Evolutionary conservation across 306 rosid species (phyloP), one percentile per base, ranked within the genome.

Genomic region (Quercus dentata): DNA sequence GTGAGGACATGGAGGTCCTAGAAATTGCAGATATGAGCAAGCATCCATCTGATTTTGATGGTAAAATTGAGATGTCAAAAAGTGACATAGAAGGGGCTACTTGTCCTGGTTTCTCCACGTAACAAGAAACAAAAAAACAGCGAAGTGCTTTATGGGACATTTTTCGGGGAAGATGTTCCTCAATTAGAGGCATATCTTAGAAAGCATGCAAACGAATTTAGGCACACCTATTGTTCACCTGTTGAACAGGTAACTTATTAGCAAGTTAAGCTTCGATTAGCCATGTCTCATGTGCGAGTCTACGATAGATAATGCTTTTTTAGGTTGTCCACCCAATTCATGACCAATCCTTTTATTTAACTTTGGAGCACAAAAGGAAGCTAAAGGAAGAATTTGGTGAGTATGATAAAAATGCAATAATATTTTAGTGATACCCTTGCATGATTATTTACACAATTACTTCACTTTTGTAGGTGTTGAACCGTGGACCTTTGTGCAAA

Each of bases 101-200:
- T 44, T 46, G 28, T 74, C 69, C 82, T 27, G 78, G 56, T 63
- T 79, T 58, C 30, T 38, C 78, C 54, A 25, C 58, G 1, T 84
- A 72, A 76, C 70, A 72, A 69, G 84, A 67, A 54, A 63, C 83
- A 15, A 75, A 38, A 56, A 80, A 83, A 87, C 69, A 77, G 1
- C 90, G 91, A 17, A 80, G 91, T 67, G 98, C 97, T 55, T 77
- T 91, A 23, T 94, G 97, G 97, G 98, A 94, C 83, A 91, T 94
- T 64, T 91, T 94, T 72, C 87, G 97, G 17, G 75, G 95, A 90
- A 79, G 97, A 94, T 75, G 83, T 85, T 27, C 80, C 89, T 27
- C 89, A 94, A 80, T 83, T 94, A 77, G 92, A 87, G 73, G 82
- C 84, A 33, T 94, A 90, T 86, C 78, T 94, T 76, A 86, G 83